phyloP scores from a whole-genome alignment of 768 basidiomycete species.

The Boletus edulis region DNA sequence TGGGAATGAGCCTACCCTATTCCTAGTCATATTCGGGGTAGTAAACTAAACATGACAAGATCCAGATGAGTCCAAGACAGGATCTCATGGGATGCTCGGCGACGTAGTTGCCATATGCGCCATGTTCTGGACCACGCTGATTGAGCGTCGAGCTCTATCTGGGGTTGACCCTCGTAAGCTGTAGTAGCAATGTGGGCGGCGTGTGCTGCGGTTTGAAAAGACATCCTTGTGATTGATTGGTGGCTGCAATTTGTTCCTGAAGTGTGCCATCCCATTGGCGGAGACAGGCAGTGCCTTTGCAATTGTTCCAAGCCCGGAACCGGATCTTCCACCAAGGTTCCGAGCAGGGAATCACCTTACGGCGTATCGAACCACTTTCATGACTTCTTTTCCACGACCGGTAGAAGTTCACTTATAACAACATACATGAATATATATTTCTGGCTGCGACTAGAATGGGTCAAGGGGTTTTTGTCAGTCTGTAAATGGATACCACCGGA shows the following conservation, averaged over 20 bases:
- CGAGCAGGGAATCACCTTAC: slow-evolving; percentile 22
- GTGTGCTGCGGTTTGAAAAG: slow-evolving; percentile 22
- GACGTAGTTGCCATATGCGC: slow-evolving; percentile 37
- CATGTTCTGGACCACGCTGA: slow-evolving; percentile 29
- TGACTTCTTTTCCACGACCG: slow-evolving; percentile 11
- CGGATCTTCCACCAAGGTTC: slow-evolving; percentile 33
- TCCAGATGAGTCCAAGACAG: slow-evolving; percentile 19
- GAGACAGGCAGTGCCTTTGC: slow-evolving; percentile 27
- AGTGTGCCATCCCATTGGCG: slow-evolving; percentile 19
- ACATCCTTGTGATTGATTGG: slow-evolving; percentile 25
- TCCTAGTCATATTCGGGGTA: slow-evolving; percentile 40
- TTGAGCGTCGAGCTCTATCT: slow-evolving; percentile 19
- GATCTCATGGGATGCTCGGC: slow-evolving; percentile 34
- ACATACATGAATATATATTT: slow-evolving; percentile 13
- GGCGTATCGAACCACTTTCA: slow-evolving; percentile 28
- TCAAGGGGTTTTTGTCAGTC: slow-evolving; percentile 23
- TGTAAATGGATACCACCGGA: slow-evolving; percentile 10
- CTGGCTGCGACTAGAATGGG: slow-evolving; percentile 16
- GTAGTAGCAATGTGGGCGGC: slow-evolving; percentile 10
- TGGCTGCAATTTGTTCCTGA: slow-evolving; percentile 30
- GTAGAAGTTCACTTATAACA: slow-evolving; percentile 25
- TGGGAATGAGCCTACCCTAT: slow-evolving; percentile 41
- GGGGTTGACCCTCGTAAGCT: slow-evolving; percentile 20
- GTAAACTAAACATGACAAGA: slow-evolving; percentile 23
- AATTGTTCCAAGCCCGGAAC: slow-evolving; percentile 30